These are phyloP conservation scores for Pseudoscleropodium purum DNA, from an alignment of 225 moss, liverwort and hornwort species.

Conservation along the genomic window DNA sequence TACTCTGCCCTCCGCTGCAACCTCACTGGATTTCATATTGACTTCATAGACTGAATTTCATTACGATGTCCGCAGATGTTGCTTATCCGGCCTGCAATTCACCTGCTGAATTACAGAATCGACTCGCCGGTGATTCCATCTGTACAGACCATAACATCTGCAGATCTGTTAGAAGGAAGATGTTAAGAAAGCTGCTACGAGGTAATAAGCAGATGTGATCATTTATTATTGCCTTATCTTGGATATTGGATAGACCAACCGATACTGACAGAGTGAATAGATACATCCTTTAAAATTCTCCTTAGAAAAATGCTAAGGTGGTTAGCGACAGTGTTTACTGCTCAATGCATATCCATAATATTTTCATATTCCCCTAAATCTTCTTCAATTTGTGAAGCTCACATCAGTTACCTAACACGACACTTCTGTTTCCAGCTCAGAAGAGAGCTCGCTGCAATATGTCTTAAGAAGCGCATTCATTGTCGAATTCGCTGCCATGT, in stretches of 20 bases:
- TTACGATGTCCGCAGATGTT: neutral
- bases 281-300: neutral
- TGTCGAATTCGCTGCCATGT: neutral
- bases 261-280: neutral
- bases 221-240: neutral
- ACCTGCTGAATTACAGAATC: neutral
- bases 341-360: neutral
- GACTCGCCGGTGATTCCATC: neutral
- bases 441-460: neutral
- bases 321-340: neutral
- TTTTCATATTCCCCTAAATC: neutral
- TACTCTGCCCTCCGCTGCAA: neutral
- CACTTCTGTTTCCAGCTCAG: constrained; percentile 18
- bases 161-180: constrained; percentile 13
- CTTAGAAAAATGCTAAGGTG: neutral
- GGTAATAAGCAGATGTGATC: constrained; percentile 8
- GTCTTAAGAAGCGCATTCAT: neutral
- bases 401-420: neutral
- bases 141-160: neutral
- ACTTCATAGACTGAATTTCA: neutral
- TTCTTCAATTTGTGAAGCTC: neutral
- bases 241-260: neutral
- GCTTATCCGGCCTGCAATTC: neutral
- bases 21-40: neutral
- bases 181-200: constrained; percentile 17